Conservation (phyloP, 768 basidiomycete species). For the Tricholoma hemisulphureum region DNA sequence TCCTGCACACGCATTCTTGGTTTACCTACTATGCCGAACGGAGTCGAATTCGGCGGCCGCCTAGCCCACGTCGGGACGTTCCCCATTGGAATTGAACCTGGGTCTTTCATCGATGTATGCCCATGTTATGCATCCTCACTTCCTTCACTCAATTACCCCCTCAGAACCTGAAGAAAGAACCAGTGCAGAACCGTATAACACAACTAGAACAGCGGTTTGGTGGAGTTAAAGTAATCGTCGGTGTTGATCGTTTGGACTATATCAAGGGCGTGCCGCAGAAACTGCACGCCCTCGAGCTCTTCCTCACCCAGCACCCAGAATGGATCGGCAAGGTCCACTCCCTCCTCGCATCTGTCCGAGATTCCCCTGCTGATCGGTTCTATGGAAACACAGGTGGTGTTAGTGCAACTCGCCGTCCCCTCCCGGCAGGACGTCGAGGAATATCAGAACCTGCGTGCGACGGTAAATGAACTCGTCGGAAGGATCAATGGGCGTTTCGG, state of each 20-base stretch:
- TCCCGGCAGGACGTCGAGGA: constrained; percentile 99
- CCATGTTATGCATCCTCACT: neutral
- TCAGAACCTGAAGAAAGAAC: constrained; percentile 75
- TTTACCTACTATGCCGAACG: constrained; percentile 96
- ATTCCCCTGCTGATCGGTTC: constrained; percentile 5
- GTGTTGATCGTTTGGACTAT: constrained; percentile 97
- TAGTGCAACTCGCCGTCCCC: constrained; percentile 96
- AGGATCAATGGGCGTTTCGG: constrained; percentile 99
- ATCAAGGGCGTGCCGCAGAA: constrained; percentile 99
- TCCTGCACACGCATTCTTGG: constrained; percentile 96
- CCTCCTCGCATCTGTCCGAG: neutral
- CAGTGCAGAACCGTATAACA: constrained; percentile 77
- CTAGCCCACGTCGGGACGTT: constrained; percentile 97
- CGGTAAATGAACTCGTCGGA: constrained; percentile 96
- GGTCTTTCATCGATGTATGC: constrained; percentile 77
- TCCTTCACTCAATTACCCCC: constrained; percentile 8
- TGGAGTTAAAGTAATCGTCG: constrained; percentile 96
- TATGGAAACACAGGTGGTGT: constrained; percentile 63
- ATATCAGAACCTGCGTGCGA: constrained; percentile 94
- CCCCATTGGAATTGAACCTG: constrained; percentile 97
- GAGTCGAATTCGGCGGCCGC: constrained; percentile 93
- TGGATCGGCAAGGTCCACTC: constrained; percentile 90
- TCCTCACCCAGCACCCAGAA: constrained; percentile 96
- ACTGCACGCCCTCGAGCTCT: constrained; percentile 92
- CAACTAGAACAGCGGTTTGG: constrained; percentile 87